A percentile compares a stretch with the other conserved stretches of the same genome.
phyloP scores from a whole-genome alignment of 768 basidiomycete genomes.

The Agaricus sinodeliciosus region DNA sequence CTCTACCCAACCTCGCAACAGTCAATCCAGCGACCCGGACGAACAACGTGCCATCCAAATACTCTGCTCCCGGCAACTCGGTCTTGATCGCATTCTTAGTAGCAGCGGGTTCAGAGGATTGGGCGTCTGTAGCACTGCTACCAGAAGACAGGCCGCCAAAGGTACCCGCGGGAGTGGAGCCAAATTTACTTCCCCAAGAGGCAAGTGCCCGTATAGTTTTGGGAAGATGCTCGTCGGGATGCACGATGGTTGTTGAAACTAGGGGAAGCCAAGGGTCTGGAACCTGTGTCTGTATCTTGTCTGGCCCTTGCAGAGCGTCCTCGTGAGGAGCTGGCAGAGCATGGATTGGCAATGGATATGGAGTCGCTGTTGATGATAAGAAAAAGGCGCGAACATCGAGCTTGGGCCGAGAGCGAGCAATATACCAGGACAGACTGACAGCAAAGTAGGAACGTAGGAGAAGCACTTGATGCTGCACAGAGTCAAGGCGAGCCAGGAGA shows the following conservation, averaged over 20 bases:
- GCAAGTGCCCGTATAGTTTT: conserved; percentile 33
- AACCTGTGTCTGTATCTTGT: conserved; percentile 26
- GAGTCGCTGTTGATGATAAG: conserved; percentile 16
- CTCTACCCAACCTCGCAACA: conserved; percentile 32
- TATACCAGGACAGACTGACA: conserved; percentile 43
- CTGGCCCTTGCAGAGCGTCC: conserved; percentile 18
- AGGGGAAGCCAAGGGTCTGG: conserved; percentile 59
- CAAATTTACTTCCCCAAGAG: conserved; percentile 18
- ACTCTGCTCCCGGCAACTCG: conserved; percentile 41
- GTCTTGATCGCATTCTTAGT: not conserved
- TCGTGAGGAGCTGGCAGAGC: conserved; percentile 20
- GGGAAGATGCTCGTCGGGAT: conserved; percentile 49
- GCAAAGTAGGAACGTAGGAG: conserved; percentile 58
- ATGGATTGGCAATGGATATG: conserved; percentile 11
- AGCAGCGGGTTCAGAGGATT: not conserved
- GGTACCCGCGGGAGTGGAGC: conserved; percentile 11
- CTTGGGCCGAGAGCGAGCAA: conserved; percentile 47
- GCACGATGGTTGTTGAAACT: conserved; percentile 42
- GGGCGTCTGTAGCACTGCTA: conserved; percentile 13
- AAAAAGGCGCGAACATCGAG: conserved; percentile 48
- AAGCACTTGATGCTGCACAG: conserved; percentile 34
- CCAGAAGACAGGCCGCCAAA: conserved; percentile 41
- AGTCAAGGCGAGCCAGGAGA: conserved; percentile 27
- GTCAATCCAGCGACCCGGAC: conserved; percentile 49
- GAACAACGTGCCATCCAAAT: conserved; percentile 59